Evolutionary conservation across 257 asterid genomes (phyloP).

Genomic region (Plantago elongata): DNA sequence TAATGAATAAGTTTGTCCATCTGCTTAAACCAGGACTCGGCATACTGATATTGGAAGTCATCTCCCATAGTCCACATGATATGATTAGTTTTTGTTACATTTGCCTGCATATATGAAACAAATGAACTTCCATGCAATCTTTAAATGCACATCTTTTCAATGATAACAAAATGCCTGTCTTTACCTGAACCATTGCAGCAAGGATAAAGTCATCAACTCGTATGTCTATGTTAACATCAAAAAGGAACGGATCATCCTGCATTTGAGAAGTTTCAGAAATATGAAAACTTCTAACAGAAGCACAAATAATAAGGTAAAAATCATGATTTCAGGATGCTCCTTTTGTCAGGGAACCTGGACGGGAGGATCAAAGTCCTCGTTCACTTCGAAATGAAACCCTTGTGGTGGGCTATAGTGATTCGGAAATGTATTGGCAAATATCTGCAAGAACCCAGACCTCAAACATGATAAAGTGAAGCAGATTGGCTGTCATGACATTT

Average conservation of each 20-base stretch:
- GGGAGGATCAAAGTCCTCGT: constrained; percentile 46
- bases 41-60: constrained; percentile 78
- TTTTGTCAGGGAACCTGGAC: constrained; percentile 54
- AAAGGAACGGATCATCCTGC: constrained; percentile 75
- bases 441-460: constrained; percentile 37
- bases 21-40: constrained; percentile 88
- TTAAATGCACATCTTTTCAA: neutral
- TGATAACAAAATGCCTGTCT: neutral
- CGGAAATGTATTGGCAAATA: constrained; percentile 78
- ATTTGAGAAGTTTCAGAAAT: constrained; percentile 24
- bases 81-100: constrained; percentile 77
- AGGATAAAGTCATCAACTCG: constrained; percentile 65
- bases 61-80: constrained; percentile 98
- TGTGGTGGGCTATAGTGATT: constrained; percentile 72
- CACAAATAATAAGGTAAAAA: neutral
- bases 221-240: constrained; percentile 53
- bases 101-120: constrained; percentile 50
- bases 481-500: constrained; percentile 10
- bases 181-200: constrained; percentile 76
- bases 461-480: constrained; percentile 18
- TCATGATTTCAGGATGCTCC: constrained; percentile 3
- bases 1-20: constrained; percentile 91
- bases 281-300: constrained; percentile 6
- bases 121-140: constrained; percentile 7
- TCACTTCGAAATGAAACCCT: constrained; percentile 72